Evolutionary conservation across 148 eudicot genomes (phyloP).

Genomic region (Rhododendron henanense): DNA sequence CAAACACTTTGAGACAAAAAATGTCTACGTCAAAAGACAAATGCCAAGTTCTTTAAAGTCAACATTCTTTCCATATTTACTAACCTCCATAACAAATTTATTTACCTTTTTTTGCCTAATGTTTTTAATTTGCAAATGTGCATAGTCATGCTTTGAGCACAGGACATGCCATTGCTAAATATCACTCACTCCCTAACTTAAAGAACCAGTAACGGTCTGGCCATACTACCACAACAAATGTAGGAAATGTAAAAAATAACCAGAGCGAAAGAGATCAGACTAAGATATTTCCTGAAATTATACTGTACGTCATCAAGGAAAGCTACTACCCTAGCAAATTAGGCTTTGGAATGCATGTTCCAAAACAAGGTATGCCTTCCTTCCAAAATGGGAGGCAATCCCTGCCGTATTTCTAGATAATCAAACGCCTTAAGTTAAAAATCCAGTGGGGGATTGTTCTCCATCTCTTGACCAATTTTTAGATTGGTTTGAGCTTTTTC

Average conservation of each 20-base stretch:
- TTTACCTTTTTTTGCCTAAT: background rate
- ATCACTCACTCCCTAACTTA: background rate
- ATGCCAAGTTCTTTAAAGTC: background rate
- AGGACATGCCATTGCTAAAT: background rate
- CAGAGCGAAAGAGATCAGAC: background rate
- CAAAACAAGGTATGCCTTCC: background rate
- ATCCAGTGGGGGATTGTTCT: background rate
- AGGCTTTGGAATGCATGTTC: background rate
- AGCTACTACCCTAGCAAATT: background rate
- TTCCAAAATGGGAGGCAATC: background rate
- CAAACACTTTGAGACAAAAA: background rate
- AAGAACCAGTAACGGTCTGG: background rate
- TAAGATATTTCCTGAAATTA: background rate
- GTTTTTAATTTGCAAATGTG: background rate
- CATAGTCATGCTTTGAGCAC: background rate
- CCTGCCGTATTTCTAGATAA: background rate
- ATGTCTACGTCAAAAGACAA: background rate
- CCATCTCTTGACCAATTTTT: too few relatives aligned
- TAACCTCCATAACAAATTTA: background rate
- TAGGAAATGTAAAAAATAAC: background rate
- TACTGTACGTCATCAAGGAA: background rate
- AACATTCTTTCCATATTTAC: background rate
- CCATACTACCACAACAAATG: background rate
- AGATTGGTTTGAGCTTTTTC: too few relatives aligned
- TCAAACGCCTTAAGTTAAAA: background rate